A percentile compares a stretch with the other conserved stretches of the same genome.
Evolutionary conservation across 2,329 filamentous ascomycete genomes (phyloP).

Genomic region (Blastomyces silverae): DNA sequence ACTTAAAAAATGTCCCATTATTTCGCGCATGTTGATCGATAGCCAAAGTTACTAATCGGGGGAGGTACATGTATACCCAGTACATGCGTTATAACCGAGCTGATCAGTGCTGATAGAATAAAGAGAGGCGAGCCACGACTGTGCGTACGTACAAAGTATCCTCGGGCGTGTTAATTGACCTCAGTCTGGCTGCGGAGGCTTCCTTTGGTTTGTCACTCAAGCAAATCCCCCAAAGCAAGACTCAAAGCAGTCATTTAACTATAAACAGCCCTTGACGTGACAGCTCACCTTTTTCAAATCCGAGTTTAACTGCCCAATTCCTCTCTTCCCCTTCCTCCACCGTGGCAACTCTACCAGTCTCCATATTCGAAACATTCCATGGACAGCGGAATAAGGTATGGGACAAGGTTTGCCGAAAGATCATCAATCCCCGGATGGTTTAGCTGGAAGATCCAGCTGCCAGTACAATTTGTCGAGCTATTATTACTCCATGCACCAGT

Average conservation of each 20-base stretch:
- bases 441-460: conserved; percentile 3
- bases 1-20: not conserved
- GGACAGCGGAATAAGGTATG: conserved; percentile 5
- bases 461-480: conserved; percentile 6
- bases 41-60: not conserved
- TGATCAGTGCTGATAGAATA: not conserved
- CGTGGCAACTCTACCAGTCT: too few species aligned
- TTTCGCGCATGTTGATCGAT: not conserved
- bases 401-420: not conserved
- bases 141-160: not conserved
- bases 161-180: not conserved
- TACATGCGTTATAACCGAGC: not conserved
- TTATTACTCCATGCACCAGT: not conserved
- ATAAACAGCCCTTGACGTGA: too few species aligned
- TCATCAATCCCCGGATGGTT: conserved; percentile 1
- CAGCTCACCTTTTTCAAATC: too few species aligned
- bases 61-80: not conserved
- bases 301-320: too few species aligned
- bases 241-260: too few species aligned
- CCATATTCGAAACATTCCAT: conserved; percentile 7
- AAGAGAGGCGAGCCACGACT: not conserved
- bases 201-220: too few species aligned
- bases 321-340: too few species aligned
- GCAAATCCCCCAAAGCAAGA: too few species aligned
- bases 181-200: too few species aligned